These are phyloP conservation scores for Telfairia occidentalis DNA, from an alignment of 331 rosid species.

Conservation along the genomic window DNA sequence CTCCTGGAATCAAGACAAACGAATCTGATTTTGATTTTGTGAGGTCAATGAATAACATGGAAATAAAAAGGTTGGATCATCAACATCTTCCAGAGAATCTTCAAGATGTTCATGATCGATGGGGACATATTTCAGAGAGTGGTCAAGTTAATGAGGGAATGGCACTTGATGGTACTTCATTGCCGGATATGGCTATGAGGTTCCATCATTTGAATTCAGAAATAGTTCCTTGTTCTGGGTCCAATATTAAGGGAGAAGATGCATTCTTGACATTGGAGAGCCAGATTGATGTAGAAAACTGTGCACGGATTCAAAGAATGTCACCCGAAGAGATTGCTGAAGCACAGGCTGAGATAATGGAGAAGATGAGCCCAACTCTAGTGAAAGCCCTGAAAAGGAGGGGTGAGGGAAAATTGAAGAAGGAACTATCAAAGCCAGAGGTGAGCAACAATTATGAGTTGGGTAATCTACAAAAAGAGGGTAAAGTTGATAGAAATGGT, in stretches of 20 bases:
- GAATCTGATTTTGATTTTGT: not conserved
- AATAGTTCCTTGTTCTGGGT: conserved; percentile 18
- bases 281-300: conserved; percentile 73
- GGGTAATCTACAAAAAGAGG: conserved; percentile 21
- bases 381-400: conserved; percentile 49
- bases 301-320: conserved; percentile 50
- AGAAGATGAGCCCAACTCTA: conserved; percentile 51
- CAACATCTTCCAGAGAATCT: not conserved
- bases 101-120: conserved; percentile 10
- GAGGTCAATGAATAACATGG: not conserved
- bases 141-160: not conserved
- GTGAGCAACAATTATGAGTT: conserved; percentile 14
- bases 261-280: conserved; percentile 33
- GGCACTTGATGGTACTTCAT: conserved; percentile 6
- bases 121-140: not conserved
- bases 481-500: conserved; percentile 20
- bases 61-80: not conserved
- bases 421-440: conserved; percentile 24
- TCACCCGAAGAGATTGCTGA: conserved; percentile 59
- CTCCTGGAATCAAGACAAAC: not conserved
- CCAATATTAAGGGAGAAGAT: conserved; percentile 24
- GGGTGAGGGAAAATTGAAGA: conserved; percentile 51
- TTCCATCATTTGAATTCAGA: conserved; percentile 16
- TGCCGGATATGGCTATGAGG: conserved; percentile 13
- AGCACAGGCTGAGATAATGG: conserved; percentile 70